Conservation (phyloP, 2,329 filamentous ascomycete species). For the Diaporthe destruens region DNA sequence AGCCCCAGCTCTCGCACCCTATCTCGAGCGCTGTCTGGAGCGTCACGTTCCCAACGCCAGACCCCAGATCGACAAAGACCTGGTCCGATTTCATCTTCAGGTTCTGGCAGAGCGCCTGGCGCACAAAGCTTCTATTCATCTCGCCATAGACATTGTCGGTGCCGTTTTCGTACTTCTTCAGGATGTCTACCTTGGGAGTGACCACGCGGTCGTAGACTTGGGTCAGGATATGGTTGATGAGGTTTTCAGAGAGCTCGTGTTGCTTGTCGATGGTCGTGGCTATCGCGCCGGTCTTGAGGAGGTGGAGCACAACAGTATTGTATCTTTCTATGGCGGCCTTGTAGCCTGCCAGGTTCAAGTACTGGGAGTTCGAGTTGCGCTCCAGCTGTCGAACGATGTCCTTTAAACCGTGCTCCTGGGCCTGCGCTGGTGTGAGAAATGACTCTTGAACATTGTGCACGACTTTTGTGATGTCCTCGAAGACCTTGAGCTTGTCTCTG, state of each 20-base stretch:
- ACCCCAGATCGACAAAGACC: slow-evolving; percentile 94
- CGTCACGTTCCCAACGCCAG: slow-evolving; percentile 95
- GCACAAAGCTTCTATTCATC: slow-evolving; percentile 85
- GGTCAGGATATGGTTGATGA: slow-evolving; percentile 84
- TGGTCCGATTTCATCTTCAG: slow-evolving; percentile 84
- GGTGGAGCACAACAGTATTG: slow-evolving; percentile 76
- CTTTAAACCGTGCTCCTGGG: slow-evolving; percentile 69
- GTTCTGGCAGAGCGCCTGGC: slow-evolving; percentile 81
- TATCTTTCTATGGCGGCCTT: slow-evolving; percentile 79
- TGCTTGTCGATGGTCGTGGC: slow-evolving; percentile 77
- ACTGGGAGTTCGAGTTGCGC: slow-evolving; percentile 77
- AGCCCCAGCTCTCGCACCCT: slow-evolving; percentile 95
- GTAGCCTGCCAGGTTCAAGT: slow-evolving; percentile 76
- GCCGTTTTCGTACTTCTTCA: slow-evolving; percentile 88
- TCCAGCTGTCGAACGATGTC: slow-evolving; percentile 83
- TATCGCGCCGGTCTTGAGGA: slow-evolving; percentile 79
- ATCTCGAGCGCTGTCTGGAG: slow-evolving; percentile 93
- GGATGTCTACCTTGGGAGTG: slow-evolving; percentile 85
- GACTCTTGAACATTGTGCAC: slow-evolving; percentile 78
- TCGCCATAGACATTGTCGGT: slow-evolving; percentile 97
- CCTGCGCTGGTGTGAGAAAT: slow-evolving; percentile 81
- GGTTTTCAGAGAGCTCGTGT: slow-evolving; percentile 76
- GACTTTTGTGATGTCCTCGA: slow-evolving; percentile 78
- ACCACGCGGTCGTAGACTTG: slow-evolving; percentile 95
- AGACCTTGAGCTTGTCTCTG: slow-evolving; percentile 82